Conservation (phyloP, 805 yeast species). For the Debaryomyces prosopidis region DNA sequence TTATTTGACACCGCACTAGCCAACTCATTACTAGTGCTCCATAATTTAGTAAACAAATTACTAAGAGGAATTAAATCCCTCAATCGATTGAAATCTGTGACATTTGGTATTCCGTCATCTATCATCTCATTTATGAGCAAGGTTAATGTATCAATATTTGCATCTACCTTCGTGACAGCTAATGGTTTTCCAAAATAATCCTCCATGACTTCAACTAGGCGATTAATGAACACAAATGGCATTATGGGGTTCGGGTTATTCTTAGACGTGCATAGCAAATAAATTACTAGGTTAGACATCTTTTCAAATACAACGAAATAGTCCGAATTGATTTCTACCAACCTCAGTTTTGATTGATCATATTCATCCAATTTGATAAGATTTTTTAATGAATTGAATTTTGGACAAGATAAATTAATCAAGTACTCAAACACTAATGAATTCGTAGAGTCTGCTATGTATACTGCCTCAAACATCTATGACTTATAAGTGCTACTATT, state of each 20-base stretch:
- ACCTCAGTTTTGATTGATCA: conserved; percentile 2
- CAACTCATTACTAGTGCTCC: conserved; percentile 40
- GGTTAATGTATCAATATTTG: conserved; percentile 70
- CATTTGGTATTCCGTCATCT: conserved; percentile 73
- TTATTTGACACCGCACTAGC: conserved; percentile 26
- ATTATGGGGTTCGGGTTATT: conserved; percentile 45
- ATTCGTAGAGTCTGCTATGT: conserved; percentile 37
- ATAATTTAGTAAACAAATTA: conserved; percentile 52
- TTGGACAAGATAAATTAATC: conserved; percentile 30
- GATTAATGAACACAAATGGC: conserved; percentile 54
- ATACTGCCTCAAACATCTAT: conserved; percentile 43
- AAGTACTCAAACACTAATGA: conserved; percentile 38
- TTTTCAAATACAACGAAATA: conserved; percentile 26
- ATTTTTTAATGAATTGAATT: conserved; percentile 26
- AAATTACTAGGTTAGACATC: conserved; percentile 23
- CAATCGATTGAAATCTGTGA: conserved; percentile 69
- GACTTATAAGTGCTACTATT: neutral
- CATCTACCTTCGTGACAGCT: conserved; percentile 56
- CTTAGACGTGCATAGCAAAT: conserved; percentile 24
- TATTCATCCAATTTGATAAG: conserved; percentile 10
- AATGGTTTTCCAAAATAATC: conserved; percentile 62
- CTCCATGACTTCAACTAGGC: conserved; percentile 50
- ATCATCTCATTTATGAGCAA: conserved; percentile 74
- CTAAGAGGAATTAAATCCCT: conserved; percentile 69
- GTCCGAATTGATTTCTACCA: conserved; percentile 31